Evolutionary conservation across 2,329 filamentous ascomycete species (phyloP).

Genomic region (Sporothrix protearum): DNA sequence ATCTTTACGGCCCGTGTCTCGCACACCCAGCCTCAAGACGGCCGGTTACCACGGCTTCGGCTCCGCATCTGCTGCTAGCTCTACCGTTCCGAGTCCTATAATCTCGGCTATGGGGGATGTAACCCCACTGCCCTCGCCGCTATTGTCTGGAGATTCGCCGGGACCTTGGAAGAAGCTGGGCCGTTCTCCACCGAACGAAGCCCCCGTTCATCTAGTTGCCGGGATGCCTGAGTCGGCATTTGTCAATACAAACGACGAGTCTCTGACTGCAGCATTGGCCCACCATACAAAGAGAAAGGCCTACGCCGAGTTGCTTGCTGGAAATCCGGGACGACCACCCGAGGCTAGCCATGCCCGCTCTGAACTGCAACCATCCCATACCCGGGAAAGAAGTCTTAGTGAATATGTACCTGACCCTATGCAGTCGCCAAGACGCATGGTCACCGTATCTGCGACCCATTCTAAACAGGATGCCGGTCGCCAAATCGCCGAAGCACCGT

Average conservation of each 20-base stretch:
- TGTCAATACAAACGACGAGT: conserved; percentile 51
- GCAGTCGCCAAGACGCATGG: conserved; percentile 65
- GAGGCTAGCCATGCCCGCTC: conserved; percentile 29
- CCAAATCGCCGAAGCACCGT: conserved; percentile 6
- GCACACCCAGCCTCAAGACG: conserved; percentile 60
- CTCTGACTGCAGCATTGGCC: conserved; percentile 48
- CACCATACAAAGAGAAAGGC: conserved; percentile 56
- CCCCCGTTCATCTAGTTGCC: conserved; percentile 36
- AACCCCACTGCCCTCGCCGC: conserved; percentile 73
- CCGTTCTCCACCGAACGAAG: conserved; percentile 46
- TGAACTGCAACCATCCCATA: conserved; percentile 45
- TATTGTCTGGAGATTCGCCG: conserved; percentile 62
- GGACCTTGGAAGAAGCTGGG: conserved; percentile 61
- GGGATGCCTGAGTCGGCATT: conserved; percentile 45
- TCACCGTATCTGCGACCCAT: conserved; percentile 66
- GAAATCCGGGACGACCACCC: conserved; percentile 26
- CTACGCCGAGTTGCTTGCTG: conserved; percentile 48
- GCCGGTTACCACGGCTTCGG: conserved; percentile 47
- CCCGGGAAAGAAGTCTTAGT: conserved; percentile 78
- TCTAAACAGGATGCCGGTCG: conserved; percentile 39
- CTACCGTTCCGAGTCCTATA: conserved; percentile 67
- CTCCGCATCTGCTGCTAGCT: conserved; percentile 57
- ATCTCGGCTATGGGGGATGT: conserved; percentile 73
- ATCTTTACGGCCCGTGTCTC: conserved; percentile 51
- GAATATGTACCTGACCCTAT: conserved; percentile 77